phyloP scores from a whole-genome alignment of 495 filamentous ascomycete species.

The Aspergillus cavernicola region DNA sequence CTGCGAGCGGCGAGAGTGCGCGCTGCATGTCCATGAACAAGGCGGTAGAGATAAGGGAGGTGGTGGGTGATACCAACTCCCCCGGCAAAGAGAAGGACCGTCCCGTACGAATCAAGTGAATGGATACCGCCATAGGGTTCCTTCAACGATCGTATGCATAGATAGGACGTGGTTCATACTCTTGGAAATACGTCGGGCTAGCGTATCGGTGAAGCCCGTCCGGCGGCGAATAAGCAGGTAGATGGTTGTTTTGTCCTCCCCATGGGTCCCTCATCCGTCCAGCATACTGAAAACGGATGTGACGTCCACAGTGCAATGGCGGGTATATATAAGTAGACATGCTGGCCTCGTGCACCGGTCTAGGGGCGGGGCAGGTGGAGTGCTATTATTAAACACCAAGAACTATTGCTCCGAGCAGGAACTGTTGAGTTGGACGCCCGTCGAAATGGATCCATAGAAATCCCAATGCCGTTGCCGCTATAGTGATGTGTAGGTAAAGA shows the following conservation, averaged over 20 bases:
- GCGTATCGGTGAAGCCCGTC: conserved; percentile 63
- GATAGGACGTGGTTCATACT: conserved; percentile 31
- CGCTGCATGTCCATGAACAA: conserved; percentile 52
- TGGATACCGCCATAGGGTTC: conserved; percentile 66
- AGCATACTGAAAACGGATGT: conserved; percentile 42
- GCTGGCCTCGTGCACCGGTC: conserved; percentile 62
- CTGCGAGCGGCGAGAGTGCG: conserved; percentile 59
- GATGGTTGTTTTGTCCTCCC: conserved; percentile 28
- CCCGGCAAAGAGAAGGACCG: conserved; percentile 71
- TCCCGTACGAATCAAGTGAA: conserved; percentile 60
- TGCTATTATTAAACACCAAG: conserved; percentile 45
- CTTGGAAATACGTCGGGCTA: conserved; percentile 55
- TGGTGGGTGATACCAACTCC: conserved; percentile 76
- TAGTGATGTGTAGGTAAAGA: conserved; percentile 61
- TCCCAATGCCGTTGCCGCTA: conserved; percentile 46
- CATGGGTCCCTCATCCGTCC: conserved; percentile 19
- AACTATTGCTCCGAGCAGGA: conserved; percentile 47
- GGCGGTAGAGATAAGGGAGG: conserved; percentile 50
- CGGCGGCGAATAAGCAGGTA: conserved; percentile 66
- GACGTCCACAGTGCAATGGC: conserved; percentile 56
- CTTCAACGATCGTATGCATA: conserved; percentile 50
- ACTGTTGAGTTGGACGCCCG: conserved; percentile 42
- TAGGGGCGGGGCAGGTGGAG: conserved; percentile 66
- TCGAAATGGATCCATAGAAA: conserved; percentile 54
- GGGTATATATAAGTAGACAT: conserved; percentile 70